A percentile compares a stretch with the other conserved stretches of the same genome.
Evolutionary conservation across 2,329 filamentous ascomycete genomes (phyloP).

Genomic region (Neonectria hederae): DNA sequence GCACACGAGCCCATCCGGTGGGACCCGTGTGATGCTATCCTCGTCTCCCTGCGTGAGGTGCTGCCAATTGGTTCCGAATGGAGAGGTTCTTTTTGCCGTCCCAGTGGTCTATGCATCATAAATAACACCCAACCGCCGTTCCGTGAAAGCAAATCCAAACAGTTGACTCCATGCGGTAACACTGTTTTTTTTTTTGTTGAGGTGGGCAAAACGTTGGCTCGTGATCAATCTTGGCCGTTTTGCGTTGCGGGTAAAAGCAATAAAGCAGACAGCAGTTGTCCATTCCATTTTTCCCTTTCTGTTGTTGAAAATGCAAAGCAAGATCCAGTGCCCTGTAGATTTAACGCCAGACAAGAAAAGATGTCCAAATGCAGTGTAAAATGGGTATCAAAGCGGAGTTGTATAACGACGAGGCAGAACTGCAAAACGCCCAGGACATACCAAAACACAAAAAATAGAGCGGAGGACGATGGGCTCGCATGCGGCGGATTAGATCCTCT

Average conservation of each 20-base stretch:
- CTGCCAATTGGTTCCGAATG: constrained; percentile 31
- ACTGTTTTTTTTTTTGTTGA: constrained; percentile 27
- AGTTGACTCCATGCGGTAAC: constrained; percentile 34
- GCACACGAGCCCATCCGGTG: constrained; percentile 32
- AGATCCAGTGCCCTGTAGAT: constrained; percentile 22
- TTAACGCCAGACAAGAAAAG: constrained; percentile 40
- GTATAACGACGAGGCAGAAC: constrained; percentile 32
- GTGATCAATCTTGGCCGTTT: constrained; percentile 34
- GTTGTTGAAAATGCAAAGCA: constrained; percentile 30
- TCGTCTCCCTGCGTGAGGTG: constrained; percentile 1
- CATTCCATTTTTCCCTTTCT: constrained; percentile 31
- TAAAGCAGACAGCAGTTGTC: constrained; percentile 30
- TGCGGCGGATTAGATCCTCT: constrained; percentile 49
- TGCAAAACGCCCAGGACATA: constrained; percentile 25
- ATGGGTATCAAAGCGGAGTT: constrained; percentile 41
- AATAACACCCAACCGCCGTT: constrained; percentile 32
- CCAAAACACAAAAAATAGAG: constrained; percentile 43
- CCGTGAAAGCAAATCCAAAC: constrained; percentile 34
- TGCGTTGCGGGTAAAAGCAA: constrained; percentile 36
- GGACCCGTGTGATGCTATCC: constrained; percentile 15
- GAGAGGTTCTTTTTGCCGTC: constrained; percentile 34
- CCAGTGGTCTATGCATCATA: constrained; percentile 34
- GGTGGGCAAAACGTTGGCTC: constrained; percentile 31
- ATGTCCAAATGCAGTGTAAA: constrained; percentile 31
- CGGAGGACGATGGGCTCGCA: constrained; percentile 42